These are phyloP conservation scores for Lyophyllum decastes DNA, from an alignment of 768 basidiomycete species.

Conservation along the genomic window DNA sequence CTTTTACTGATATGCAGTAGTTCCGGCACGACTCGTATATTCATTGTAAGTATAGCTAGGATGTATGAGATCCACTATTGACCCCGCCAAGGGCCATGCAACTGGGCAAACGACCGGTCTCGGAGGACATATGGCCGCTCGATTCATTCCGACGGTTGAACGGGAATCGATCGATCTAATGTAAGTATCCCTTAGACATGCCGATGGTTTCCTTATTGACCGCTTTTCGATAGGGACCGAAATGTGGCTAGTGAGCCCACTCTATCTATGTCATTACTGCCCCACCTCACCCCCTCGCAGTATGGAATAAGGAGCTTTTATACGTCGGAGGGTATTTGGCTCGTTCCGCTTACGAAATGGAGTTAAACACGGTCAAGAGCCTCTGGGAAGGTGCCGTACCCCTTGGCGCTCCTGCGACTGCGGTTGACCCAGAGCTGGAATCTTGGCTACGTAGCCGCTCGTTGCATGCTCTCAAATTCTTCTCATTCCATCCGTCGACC, in stretches of 20 bases:
- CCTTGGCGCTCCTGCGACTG: slow-evolving; percentile 23
- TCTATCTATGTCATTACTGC: background rate
- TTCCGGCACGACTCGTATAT: slow-evolving; percentile 71
- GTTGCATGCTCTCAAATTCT: slow-evolving; percentile 84
- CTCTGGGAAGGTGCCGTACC: slow-evolving; percentile 57
- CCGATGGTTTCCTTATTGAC: no score
- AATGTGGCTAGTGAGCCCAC: slow-evolving; percentile 67
- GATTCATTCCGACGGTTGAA: slow-evolving; percentile 96
- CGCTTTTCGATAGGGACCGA: slow-evolving; percentile 56
- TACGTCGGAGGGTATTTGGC: slow-evolving; percentile 82
- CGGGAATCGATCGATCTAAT: slow-evolving; percentile 90
- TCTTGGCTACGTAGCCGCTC: slow-evolving; percentile 58
- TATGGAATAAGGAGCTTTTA: slow-evolving; percentile 91
- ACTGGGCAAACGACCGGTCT: slow-evolving; percentile 92
- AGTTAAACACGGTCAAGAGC: slow-evolving; percentile 61
- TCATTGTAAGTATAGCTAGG: slow-evolving; percentile 59
- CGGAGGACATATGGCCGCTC: slow-evolving; percentile 63
- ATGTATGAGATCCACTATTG: background rate
- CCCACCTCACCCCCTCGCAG: slow-evolving; percentile 32
- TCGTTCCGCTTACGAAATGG: slow-evolving; percentile 82
- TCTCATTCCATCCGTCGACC: slow-evolving; percentile 86
- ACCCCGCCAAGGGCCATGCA: slow-evolving; percentile 70
- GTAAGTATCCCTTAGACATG: no score
- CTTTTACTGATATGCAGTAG: slow-evolving; percentile 33
- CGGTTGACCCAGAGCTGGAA: slow-evolving; percentile 43